phyloP scores from a whole-genome alignment of 2,329 filamentous ascomycete species.

The Alternaria novae-zelandiae region DNA sequence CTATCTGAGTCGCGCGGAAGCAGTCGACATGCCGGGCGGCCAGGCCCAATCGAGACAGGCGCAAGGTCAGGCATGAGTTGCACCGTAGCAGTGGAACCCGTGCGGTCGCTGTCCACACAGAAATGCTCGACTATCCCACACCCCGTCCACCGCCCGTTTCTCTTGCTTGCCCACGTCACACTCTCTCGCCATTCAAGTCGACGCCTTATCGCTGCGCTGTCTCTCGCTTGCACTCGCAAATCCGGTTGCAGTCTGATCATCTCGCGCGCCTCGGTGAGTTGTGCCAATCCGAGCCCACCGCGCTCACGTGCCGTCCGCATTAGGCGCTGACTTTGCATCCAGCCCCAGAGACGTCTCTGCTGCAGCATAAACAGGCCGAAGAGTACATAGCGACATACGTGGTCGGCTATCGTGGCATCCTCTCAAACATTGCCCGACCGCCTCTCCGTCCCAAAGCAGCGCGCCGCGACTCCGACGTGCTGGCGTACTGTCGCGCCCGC shows the following conservation, averaged over 20 bases:
- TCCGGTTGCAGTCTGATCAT: slow-evolving; percentile 3
- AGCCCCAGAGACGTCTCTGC: slow-evolving; percentile 15
- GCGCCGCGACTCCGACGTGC: slow-evolving; percentile 23
- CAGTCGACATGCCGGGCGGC: slow-evolving; percentile 18
- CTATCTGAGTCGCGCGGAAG: slow-evolving; percentile 28
- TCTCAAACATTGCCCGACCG: slow-evolving; percentile 40
- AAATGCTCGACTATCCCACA: slow-evolving; percentile 33
- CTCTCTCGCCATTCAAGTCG: background rate
- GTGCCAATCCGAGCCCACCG: slow-evolving; percentile 27
- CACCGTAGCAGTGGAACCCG: slow-evolving; percentile 19
- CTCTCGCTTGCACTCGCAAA: slow-evolving; percentile 5
- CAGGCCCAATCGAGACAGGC: slow-evolving; percentile 5
- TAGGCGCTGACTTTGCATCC: slow-evolving; percentile 35
- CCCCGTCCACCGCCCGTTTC: slow-evolving; percentile 25
- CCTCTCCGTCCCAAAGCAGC: slow-evolving; percentile 33
- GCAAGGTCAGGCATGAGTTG: slow-evolving; percentile 21
- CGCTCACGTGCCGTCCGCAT: slow-evolving; percentile 44
- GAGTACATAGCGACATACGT: slow-evolving; percentile 46
- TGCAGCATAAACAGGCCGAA: slow-evolving; percentile 37
- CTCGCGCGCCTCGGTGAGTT: slow-evolving; percentile 19
- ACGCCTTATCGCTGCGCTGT: slow-evolving; percentile 7
- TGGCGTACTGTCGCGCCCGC: slow-evolving; percentile 22
- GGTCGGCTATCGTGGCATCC: slow-evolving; percentile 49
- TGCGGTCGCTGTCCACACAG: slow-evolving; percentile 29
- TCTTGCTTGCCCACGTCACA: slow-evolving; percentile 31